Evolutionary conservation across 2,329 filamentous ascomycete species (phyloP).

Genomic region (Clonostachys chloroleuca): DNA sequence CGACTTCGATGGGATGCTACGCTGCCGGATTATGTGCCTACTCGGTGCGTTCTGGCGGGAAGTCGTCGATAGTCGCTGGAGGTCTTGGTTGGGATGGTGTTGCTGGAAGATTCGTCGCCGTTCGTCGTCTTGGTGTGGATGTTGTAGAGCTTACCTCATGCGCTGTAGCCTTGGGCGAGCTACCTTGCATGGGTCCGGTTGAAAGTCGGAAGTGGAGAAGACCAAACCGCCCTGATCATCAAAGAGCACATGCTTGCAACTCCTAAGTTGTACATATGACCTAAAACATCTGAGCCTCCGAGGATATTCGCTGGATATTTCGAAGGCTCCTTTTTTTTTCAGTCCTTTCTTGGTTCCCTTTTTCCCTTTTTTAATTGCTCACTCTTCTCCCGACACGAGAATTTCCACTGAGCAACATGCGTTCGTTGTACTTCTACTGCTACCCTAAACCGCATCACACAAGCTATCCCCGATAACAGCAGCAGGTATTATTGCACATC

Average conservation of each 20-base stretch:
- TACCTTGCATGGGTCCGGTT: conserved; percentile 12
- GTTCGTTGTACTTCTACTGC: too few species aligned
- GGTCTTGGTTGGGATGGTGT: not conserved
- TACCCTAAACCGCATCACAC: too few species aligned
- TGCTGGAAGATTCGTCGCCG: not conserved
- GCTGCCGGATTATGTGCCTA: not conserved
- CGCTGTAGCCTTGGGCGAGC: conserved; percentile 18
- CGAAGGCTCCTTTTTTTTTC: not conserved
- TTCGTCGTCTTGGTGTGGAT: conserved; percentile 1
- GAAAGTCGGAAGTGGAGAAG: conserved; percentile 18
- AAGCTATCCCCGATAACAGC: too few species aligned
- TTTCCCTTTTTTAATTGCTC: too few species aligned
- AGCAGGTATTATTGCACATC: too few species aligned
- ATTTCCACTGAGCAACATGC: too few species aligned
- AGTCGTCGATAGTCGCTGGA: not conserved
- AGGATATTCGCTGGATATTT: too few species aligned
- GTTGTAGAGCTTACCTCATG: conserved; percentile 33
- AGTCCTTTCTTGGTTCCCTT: not conserved
- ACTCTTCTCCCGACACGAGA: too few species aligned
- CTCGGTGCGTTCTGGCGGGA: not conserved
- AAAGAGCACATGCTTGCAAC: too few species aligned
- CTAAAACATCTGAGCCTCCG: too few species aligned
- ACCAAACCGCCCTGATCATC: not conserved
- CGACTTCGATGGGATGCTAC: conserved; percentile 1
- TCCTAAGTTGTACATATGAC: too few species aligned